Percentiles rank a stretch among this genome's conserved stretches.
Conservation (phyloP, 257 asterid genomes). For the Solanum pennellii region DNA sequence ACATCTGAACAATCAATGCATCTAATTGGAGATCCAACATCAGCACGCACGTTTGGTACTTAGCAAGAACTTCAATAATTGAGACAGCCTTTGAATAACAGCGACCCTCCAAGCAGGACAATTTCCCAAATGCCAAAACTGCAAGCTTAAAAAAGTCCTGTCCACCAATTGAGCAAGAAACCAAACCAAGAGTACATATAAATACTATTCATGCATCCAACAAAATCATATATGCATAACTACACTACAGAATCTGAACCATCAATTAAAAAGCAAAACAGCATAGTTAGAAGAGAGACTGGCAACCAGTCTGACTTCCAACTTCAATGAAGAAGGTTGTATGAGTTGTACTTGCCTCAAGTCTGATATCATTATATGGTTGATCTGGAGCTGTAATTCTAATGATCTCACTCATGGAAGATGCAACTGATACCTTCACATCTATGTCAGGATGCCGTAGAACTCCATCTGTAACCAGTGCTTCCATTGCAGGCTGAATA, state of each 20-base stretch:
- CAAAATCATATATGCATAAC: neutral
- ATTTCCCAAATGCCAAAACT: neutral
- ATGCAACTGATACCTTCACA: constrained; percentile 13
- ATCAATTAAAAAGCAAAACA: neutral
- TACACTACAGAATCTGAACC: neutral
- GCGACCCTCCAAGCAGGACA: neutral
- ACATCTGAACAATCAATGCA: constrained; percentile 1
- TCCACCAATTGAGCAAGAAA: neutral
- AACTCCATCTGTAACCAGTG: constrained; percentile 11
- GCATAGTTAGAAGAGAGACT: neutral
- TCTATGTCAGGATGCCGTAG: constrained; percentile 7
- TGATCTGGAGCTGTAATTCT: constrained; percentile 17
- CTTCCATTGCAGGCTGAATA: neutral
- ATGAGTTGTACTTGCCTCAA: constrained; percentile 1
- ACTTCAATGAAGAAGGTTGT: neutral
- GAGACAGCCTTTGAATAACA: constrained; percentile 5
- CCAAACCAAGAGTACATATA: neutral
- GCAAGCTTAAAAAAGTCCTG: constrained; percentile 7
- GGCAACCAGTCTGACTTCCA: neutral
- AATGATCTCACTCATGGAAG: constrained; percentile 12
- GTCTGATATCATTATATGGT: constrained; percentile 3
- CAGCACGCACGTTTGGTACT: neutral
- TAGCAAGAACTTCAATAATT: neutral
- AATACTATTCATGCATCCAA: neutral
- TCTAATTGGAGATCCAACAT: constrained; percentile 8